Evolutionary conservation across 202 grass and related monocot species (phyloP).

Genomic region (Brachypodium distachyon): DNA sequence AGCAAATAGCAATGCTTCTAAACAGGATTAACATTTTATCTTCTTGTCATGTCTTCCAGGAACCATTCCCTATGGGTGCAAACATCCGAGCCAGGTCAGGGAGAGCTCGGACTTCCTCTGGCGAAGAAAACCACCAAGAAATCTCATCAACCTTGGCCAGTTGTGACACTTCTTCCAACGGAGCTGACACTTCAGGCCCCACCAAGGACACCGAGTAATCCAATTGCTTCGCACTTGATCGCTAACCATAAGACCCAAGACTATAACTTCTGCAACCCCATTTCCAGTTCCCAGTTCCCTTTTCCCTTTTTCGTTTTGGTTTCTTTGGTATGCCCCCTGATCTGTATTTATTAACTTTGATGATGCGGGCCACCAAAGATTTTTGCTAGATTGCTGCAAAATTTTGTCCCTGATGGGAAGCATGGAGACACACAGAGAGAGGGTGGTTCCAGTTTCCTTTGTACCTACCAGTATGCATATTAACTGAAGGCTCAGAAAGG

Average conservation of each 20-base stretch:
- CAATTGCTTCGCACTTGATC: neutral
- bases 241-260: conserved; percentile 48
- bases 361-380: conserved; percentile 15
- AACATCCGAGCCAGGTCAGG: conserved; percentile 81
- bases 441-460: conserved; percentile 31
- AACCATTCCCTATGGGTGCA: conserved; percentile 85
- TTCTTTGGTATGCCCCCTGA: conserved; percentile 16
- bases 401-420: conserved; percentile 36
- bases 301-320: conserved; percentile 10
- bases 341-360: conserved; percentile 39
- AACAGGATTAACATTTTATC: neutral
- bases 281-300: neutral
- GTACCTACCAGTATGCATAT: conserved; percentile 23
- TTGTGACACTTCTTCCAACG: conserved; percentile 28
- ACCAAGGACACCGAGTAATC: conserved; percentile 54
- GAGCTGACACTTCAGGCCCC: conserved; percentile 32
- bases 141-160: conserved; percentile 22
- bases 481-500: conserved; percentile 47
- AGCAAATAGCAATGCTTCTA: neutral
- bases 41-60: conserved; percentile 24
- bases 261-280: conserved; percentile 15
- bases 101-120: conserved; percentile 42
- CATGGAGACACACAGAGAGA: conserved; percentile 13
- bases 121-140: conserved; percentile 65
- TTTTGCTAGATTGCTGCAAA: conserved; percentile 14